Evolutionary conservation across 352 stramenopile species (phyloP).

Genomic region (Elongisporangium anandrum): DNA sequence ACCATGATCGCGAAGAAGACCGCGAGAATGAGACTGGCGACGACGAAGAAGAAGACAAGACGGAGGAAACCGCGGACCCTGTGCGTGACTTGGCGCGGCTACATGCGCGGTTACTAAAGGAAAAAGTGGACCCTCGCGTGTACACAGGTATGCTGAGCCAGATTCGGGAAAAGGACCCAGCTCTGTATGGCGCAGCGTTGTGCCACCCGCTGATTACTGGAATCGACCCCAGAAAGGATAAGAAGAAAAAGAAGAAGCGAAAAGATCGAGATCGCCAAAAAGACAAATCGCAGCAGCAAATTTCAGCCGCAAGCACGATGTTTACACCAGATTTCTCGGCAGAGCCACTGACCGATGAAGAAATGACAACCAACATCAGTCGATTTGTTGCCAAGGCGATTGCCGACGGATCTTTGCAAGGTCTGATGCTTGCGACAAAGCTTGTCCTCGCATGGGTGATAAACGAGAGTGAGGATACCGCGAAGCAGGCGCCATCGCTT

Average conservation of each 20-base stretch:
- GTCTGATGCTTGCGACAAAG: conserved; percentile 67
- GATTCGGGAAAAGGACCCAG: conserved; percentile 76
- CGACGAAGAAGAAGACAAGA: conserved; percentile 55
- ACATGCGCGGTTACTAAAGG: conserved; percentile 52
- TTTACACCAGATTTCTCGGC: conserved; percentile 64
- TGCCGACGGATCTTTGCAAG: conserved; percentile 72
- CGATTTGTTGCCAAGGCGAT: conserved; percentile 75
- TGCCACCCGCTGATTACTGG: conserved; percentile 81
- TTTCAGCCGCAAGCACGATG: conserved; percentile 39
- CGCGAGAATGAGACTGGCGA: conserved; percentile 43
- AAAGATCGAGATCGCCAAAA: conserved; percentile 75
- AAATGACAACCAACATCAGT: conserved; percentile 61
- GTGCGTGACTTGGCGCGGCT: conserved; percentile 34
- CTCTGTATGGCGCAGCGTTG: conserved; percentile 79
- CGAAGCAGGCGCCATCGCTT: not conserved
- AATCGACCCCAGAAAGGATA: conserved; percentile 72
- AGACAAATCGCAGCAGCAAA: conserved; percentile 44
- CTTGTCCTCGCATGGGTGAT: conserved; percentile 53
- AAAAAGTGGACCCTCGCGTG: conserved; percentile 72
- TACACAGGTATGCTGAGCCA: conserved; percentile 72
- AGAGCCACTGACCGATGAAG: conserved; percentile 41
- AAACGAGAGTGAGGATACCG: conserved; percentile 14
- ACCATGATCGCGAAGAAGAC: conserved; percentile 66
- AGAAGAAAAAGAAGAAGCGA: conserved; percentile 82
- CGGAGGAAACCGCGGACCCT: conserved; percentile 36